Base-by-base conservation (phyloP, 1,284 basidiomycete species). In the Schizopora paradoxa region DNA sequence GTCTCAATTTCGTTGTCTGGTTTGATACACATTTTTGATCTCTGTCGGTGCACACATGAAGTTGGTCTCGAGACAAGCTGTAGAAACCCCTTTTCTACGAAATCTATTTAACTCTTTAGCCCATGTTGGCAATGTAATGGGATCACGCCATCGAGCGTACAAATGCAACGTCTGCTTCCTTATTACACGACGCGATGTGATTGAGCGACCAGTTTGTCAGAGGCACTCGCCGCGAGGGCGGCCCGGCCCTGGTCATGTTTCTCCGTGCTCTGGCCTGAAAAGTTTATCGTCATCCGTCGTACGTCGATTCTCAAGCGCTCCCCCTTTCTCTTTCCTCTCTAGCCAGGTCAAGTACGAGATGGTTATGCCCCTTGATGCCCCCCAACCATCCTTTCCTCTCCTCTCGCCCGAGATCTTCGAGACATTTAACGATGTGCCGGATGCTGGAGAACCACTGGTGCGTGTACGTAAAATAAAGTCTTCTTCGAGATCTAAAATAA, bases 61-160 rank as follows among this genome's bases (percentile, higher is more conserved):
- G 85, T 57, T 88, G 86, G 84, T 66, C 70, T 47, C 74, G 85
- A 54, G 79, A 79, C 61, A 82, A 75, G 64, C 67, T 86, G 56
- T 87, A 72, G 66, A 62, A 44, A 45, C 46, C 32, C 52, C 52
- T 49, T 40, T 45, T 51, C 55, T 43, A 49, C 53, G 19, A 41
- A 45, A 45, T 35, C 38, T n/a, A 18, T 27, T 16, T 36, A 27
- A 42, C 13, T 40, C 37, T 10, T 22, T 40, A 16, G 19, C 14
- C 37, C 37, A 23, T 26, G 37, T 18, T 22, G 19, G 21, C 37
- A 40, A 23, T 14, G 28, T 31, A 8, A 31, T n/a, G n/a, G n/a
- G 14, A 31, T 14, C 34, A 44, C 48, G 34, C 48, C 33, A 46
- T 50, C 42, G 43, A 42, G 29, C 23, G 26, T 28, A 49, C n/a